A percentile compares a stretch with the other conserved stretches of the same genome.
phyloP scores from a whole-genome alignment of 1,284 basidiomycete species.

The Ceratobasidium sp. region DNA sequence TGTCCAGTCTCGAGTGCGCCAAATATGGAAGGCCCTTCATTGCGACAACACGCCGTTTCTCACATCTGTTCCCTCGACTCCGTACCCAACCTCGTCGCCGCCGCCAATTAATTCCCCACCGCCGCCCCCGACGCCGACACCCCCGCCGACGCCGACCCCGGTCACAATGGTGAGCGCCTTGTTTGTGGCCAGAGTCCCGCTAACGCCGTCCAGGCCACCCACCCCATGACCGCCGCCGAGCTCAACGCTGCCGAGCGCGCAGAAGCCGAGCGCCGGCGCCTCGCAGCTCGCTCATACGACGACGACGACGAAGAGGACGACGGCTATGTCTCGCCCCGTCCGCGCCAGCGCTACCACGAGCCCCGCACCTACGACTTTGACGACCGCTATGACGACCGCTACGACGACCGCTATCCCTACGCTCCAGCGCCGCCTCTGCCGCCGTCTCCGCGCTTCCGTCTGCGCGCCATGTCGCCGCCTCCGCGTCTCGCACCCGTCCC shows the following conservation, averaged over 20 bases:
- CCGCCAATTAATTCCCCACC: no score
- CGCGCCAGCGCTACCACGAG: conserved; percentile 22
- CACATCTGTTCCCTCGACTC: not conserved
- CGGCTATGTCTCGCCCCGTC: conserved; percentile 1
- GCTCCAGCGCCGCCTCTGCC: not conserved
- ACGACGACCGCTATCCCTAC: no score
- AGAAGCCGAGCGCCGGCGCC: conserved; percentile 39
- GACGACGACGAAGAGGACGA: conserved; percentile 27
- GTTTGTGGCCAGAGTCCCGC: not conserved
- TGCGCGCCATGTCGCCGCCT: conserved; percentile 34
- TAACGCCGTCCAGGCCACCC: conserved; percentile 7
- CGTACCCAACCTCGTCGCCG: not conserved
- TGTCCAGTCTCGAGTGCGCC: conserved; percentile 44
- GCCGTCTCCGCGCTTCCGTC: conserved; percentile 37
- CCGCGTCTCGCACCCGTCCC: not conserved
- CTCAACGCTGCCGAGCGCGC: conserved; percentile 40
- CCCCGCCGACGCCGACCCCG: not conserved
- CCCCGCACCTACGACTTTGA: conserved; percentile 6
- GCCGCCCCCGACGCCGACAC: not conserved
- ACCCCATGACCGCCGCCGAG: conserved; percentile 33
- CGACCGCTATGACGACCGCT: not conserved
- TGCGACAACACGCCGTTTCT: conserved; percentile 28
- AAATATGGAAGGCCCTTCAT: conserved; percentile 45
- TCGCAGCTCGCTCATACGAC: not conserved
- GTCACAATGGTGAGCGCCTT: not conserved